A percentile compares a stretch with the other conserved stretches of the same genome.
These are phyloP conservation scores for Pseudocercospora pini-densiflorae DNA, from an alignment of 2,329 filamentous ascomycete genomes.

Conservation along the genomic window DNA sequence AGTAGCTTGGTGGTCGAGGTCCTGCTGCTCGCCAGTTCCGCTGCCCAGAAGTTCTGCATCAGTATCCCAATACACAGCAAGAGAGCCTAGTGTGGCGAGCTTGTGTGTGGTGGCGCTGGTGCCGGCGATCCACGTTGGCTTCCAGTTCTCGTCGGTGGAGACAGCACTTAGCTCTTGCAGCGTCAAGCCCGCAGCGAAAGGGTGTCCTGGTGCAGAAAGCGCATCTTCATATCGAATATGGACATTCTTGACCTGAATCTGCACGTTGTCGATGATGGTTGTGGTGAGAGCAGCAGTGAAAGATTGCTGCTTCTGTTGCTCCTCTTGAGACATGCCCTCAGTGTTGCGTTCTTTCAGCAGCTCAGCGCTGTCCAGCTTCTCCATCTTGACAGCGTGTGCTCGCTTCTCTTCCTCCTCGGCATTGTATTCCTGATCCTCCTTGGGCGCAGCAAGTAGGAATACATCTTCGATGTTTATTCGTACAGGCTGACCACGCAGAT, in stretches of 20 bases:
- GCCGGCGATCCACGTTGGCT: constrained; percentile 92
- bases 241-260: constrained; percentile 97
- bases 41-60: constrained; percentile 83
- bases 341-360: constrained; percentile 87
- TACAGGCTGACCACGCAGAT: constrained; percentile 90
- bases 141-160: constrained; percentile 94
- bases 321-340: constrained; percentile 92
- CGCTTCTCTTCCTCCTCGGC: constrained; percentile 88
- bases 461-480: constrained; percentile 97
- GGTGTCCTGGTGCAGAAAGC: constrained; percentile 90
- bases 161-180: constrained; percentile 96
- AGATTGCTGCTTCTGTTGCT: constrained; percentile 96
- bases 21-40: constrained; percentile 72
- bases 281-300: constrained; percentile 95
- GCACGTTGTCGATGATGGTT: constrained; percentile 97
- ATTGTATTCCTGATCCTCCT: constrained; percentile 92
- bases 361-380: constrained; percentile 96
- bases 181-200: constrained; percentile 90
- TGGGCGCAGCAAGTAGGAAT: constrained; percentile 90
- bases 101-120: constrained; percentile 86
- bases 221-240: constrained; percentile 98
- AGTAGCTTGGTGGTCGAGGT: constrained; percentile 74
- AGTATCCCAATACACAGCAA: constrained; percentile 98
- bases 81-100: constrained; percentile 82
- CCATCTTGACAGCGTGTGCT: constrained; percentile 93